Conservation (phyloP, 805 yeast species). For the Suhomyces kilbournensis region DNA sequence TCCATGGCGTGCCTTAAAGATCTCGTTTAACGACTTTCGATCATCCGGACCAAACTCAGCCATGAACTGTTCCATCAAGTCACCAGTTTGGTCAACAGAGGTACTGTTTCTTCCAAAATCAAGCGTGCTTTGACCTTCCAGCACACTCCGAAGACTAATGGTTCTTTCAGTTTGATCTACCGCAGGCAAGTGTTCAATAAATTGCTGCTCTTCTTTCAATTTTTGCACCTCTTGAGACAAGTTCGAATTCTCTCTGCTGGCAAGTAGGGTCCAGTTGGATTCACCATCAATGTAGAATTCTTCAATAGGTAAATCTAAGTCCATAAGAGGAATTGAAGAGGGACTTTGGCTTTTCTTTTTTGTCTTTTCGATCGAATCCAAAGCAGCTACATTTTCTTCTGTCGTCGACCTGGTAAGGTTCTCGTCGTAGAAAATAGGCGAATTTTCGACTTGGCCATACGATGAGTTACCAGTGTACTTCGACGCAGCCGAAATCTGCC, state of each 20-base stretch:
- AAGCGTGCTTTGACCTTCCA: slow-evolving; percentile 1
- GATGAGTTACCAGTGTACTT: neutral
- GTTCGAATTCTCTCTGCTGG: slow-evolving; percentile 23
- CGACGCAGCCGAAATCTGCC: neutral
- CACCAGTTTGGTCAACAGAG: neutral
- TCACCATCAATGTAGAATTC: slow-evolving; percentile 18
- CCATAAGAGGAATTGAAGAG: slow-evolving; percentile 4
- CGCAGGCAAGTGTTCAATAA: neutral
- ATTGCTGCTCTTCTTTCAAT: slow-evolving; percentile 13
- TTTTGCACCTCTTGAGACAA: slow-evolving; percentile 21
- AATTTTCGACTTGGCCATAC: neutral
- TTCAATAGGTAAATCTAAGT: slow-evolving; percentile 8
- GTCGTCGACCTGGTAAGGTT: neutral
- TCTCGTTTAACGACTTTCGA: neutral
- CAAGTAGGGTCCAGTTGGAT: slow-evolving; percentile 21
- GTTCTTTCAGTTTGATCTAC: slow-evolving; percentile 1
- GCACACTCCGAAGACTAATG: neutral
- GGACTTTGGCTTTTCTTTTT: neutral
- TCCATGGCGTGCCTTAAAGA: slow-evolving; percentile 2
- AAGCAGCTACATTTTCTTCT: slow-evolving; percentile 4
- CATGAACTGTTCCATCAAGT: slow-evolving; percentile 2
- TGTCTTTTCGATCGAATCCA: slow-evolving; percentile 4
- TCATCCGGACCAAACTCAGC: slow-evolving; percentile 1
- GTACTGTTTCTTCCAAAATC: neutral
- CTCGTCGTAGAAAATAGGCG: neutral